Evolutionary conservation across 345 rosid genomes (phyloP).

Genomic region (Cardamine chenopodiifolia): DNA sequence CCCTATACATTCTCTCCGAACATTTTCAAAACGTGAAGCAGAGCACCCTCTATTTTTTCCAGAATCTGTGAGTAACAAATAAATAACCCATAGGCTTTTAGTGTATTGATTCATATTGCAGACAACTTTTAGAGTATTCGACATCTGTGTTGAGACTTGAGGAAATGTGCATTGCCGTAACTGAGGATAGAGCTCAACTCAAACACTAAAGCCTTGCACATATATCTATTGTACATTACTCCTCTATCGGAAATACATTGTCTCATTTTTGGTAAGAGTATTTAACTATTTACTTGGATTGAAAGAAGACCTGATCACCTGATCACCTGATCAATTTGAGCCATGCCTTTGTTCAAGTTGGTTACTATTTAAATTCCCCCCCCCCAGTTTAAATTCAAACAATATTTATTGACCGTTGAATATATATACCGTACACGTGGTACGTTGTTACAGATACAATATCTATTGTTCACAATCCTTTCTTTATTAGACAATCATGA

Average conservation of each 20-base stretch:
- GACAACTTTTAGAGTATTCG: too few relatives aligned
- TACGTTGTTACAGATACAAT: not conserved
- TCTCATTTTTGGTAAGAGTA: not conserved
- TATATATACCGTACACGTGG: conserved; percentile 34
- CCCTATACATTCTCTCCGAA: too few relatives aligned
- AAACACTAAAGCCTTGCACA: too few relatives aligned
- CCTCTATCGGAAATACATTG: not conserved
- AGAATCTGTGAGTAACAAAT: too few relatives aligned
- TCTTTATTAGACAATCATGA: conserved; percentile 10
- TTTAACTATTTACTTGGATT: conserved; percentile 2
- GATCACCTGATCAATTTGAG: not conserved
- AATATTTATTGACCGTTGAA: conserved; percentile 17
- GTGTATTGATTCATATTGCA: too few relatives aligned
- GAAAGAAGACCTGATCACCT: not conserved
- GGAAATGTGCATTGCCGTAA: too few relatives aligned
- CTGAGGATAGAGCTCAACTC: too few relatives aligned
- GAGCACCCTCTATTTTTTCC: too few relatives aligned
- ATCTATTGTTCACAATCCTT: conserved; percentile 7
- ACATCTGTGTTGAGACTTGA: too few relatives aligned
- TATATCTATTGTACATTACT: too few relatives aligned
- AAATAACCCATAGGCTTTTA: too few relatives aligned
- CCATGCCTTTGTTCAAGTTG: conserved; percentile 2
- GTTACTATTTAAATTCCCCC: not conserved
- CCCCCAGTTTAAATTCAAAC: conserved; percentile 7
- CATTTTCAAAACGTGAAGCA: too few relatives aligned